Evolutionary conservation across 1,284 basidiomycete genomes (phyloP), one percentile per base, ranked within the genome.

Genomic region (Apiotrichum mycotoxinovorans): DNA sequence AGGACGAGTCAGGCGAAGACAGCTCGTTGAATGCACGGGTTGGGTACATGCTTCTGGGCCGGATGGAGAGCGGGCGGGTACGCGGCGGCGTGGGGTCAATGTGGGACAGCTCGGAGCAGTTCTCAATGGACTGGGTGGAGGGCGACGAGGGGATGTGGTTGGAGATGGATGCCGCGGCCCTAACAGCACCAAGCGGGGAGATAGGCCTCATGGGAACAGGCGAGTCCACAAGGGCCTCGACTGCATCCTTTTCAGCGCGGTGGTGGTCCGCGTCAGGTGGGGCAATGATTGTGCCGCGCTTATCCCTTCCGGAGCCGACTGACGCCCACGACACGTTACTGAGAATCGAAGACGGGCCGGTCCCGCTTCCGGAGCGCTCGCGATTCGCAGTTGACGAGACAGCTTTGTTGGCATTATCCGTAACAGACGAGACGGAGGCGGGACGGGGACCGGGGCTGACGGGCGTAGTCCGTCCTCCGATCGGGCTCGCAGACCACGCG

Each of bases 251-350:
- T 10, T 37, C 26, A 11, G 33, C n/a, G 11, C 8, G 7, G 33
- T 10, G 33, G 10, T 7, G 8, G 34, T 15, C 20, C 12, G 22
- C 33, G 5, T n/a, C n/a, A 22, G 27, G 33, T 9, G 17, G 22
- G 15, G 27, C 18, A 7, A 48, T 35, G 5, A 30, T 35, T 10
- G 46, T 20, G n/a, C 27, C 20, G n/a, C 45, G 45, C 37, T 38
- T 38, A n/a, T n/a, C 33, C 33, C 27, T 48, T 37, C 30, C 27
- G 20, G 33, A 11, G 20, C 40, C 33, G 33, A 48, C 27, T 3
- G 46, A 34, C n/a, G 46, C 46, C 46, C 46, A 48, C 20, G 46
- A 48, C 8, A 48, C 46, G 22, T 48, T 48, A 33, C 46, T 48
- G 9, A 48, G 34, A 37, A 48, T n/a, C 18, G 46, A 37, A 2